Evolutionary conservation across 768 basidiomycete genomes (phyloP).

Genomic region (Tulasnella calospora): DNA sequence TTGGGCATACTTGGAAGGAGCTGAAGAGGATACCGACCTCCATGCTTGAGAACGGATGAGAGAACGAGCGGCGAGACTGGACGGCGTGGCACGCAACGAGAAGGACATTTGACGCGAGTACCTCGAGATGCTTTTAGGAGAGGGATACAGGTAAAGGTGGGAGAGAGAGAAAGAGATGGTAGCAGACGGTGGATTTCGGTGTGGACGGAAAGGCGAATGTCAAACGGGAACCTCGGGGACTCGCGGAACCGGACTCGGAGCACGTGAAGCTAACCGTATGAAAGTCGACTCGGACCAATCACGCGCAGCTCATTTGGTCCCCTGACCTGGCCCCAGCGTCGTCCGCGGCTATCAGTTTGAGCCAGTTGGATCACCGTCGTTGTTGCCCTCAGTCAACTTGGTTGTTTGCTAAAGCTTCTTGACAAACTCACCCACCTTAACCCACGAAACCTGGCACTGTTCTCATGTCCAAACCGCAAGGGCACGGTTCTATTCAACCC

Average conservation of each 20-base stretch:
- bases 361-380: background rate
- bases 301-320: background rate
- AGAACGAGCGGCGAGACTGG: conserved; percentile 3
- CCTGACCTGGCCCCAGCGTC: background rate
- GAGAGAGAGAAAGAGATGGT: background rate
- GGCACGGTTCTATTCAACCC: too few species aligned
- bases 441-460: too few species aligned
- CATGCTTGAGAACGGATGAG: conserved; percentile 9
- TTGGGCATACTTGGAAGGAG: conserved; percentile 22
- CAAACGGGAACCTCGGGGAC: conserved; percentile 3
- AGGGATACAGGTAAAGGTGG: background rate
- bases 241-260: conserved; percentile 2
- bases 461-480: too few species aligned
- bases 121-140: background rate
- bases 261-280: conserved; percentile 6
- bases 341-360: background rate
- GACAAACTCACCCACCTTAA: too few species aligned
- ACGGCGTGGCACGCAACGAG: background rate
- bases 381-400: background rate
- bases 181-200: conserved; percentile 1
- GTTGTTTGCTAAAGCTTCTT: too few species aligned
- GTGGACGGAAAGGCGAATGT: background rate
- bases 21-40: conserved; percentile 19
- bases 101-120: background rate
- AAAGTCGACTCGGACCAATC: conserved; percentile 1